phyloP scores from a whole-genome alignment of 148 eudicot species.

The Pouteria glomerata region DNA sequence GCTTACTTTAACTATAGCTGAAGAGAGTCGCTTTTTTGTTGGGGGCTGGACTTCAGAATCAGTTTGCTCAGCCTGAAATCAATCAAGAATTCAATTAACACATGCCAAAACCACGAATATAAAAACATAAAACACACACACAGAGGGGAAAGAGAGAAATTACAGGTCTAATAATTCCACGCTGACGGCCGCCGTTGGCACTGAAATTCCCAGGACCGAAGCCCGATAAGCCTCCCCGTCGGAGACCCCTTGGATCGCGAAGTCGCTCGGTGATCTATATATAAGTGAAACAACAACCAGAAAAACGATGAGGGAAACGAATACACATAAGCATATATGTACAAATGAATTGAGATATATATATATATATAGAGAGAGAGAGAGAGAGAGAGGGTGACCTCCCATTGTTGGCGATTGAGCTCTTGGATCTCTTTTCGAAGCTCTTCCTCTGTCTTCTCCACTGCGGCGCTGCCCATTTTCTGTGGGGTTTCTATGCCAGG shows the following conservation, averaged over 20 bases:
- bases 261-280: constrained; percentile 84
- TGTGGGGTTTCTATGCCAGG: no score
- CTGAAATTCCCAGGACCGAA: constrained; percentile 53
- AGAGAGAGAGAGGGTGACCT: constrained; percentile 38
- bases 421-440: constrained; percentile 86
- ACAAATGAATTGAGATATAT: no score
- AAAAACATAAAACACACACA: not conserved
- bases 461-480: constrained; percentile 49
- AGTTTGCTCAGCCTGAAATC: constrained; percentile 71
- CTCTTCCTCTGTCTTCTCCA: constrained; percentile 68
- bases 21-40: constrained; percentile 70
- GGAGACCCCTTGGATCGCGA: constrained; percentile 85
- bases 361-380: constrained; percentile 6
- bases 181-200: constrained; percentile 47
- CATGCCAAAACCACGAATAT: no score
- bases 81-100: not conserved
- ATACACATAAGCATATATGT: not conserved
- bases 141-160: constrained; percentile 6
- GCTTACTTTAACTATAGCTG: constrained; percentile 79
- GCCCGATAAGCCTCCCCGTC: constrained; percentile 60
- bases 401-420: constrained; percentile 76
- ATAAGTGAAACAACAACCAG: not conserved
- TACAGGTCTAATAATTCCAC: constrained; percentile 72
- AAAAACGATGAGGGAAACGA: not conserved
- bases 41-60: constrained; percentile 67